These are phyloP conservation scores for Mycena belliarum DNA, from an alignment of 768 basidiomycete genomes.

Conservation along the genomic window DNA sequence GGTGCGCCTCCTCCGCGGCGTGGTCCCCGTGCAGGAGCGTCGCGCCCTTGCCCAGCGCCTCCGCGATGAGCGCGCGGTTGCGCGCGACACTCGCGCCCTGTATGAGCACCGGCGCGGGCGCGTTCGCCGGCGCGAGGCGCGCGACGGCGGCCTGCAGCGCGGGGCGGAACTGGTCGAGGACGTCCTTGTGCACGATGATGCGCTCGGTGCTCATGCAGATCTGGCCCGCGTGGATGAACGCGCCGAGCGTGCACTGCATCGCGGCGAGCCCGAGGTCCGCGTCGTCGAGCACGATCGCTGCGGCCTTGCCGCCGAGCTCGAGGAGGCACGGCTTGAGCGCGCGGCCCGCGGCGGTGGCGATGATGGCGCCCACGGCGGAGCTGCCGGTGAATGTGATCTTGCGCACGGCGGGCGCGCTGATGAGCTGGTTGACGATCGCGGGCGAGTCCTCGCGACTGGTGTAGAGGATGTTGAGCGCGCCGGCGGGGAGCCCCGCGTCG, in stretches of 20 bases:
- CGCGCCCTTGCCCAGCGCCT: constrained; percentile 20
- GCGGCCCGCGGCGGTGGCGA: constrained; percentile 59
- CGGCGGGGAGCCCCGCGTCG: constrained; percentile 62
- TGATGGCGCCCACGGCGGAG: constrained; percentile 57
- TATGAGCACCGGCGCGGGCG: constrained; percentile 9
- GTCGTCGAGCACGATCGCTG: constrained; percentile 47
- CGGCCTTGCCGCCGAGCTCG: constrained; percentile 57
- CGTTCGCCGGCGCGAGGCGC: constrained; percentile 20
- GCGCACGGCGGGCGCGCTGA: constrained; percentile 39
- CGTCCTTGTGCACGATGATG: constrained; percentile 61
- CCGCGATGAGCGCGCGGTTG: constrained; percentile 14
- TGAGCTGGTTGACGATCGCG: constrained; percentile 53
- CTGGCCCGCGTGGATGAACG: constrained; percentile 67
- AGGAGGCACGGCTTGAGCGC: constrained; percentile 68
- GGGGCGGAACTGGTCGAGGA: constrained; percentile 64
- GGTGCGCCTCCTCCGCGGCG: constrained; percentile 12
- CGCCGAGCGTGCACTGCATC: constrained; percentile 51
- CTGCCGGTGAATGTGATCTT: constrained; percentile 70
- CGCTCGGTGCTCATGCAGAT: constrained; percentile 69
- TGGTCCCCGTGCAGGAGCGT: constrained; percentile 17
- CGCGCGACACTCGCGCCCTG: constrained; percentile 13
- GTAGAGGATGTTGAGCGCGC: constrained; percentile 60
- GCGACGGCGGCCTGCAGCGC: constrained; percentile 46
- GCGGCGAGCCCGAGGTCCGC: constrained; percentile 53
- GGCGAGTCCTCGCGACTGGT: constrained; percentile 58